These are phyloP conservation scores for Russula foetens DNA, from an alignment of 768 basidiomycete species.

Conservation along the genomic window DNA sequence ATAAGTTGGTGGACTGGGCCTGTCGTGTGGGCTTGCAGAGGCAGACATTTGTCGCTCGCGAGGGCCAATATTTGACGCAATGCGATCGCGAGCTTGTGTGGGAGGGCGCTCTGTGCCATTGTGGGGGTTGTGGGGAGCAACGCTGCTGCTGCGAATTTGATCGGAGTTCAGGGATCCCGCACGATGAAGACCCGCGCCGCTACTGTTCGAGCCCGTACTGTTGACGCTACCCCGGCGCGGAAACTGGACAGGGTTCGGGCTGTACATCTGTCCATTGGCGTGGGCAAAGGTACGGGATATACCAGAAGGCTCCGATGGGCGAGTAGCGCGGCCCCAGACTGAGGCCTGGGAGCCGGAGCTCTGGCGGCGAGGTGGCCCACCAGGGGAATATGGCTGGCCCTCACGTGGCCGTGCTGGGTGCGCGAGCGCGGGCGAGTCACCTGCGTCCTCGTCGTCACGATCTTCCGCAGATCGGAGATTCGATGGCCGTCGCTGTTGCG, in stretches of 20 bases:
- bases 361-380: conserved; percentile 7
- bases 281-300: conserved; percentile 14
- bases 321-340: background rate
- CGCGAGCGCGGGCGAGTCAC: background rate
- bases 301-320: conserved; percentile 9
- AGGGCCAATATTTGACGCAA: background rate
- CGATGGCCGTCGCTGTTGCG: conserved; percentile 9
- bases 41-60: conserved; percentile 17
- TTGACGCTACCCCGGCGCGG: conserved; percentile 26
- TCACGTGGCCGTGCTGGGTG: background rate
- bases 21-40: conserved; percentile 16
- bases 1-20: conserved; percentile 7
- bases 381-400: conserved; percentile 3
- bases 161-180: conserved; percentile 11
- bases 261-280: conserved; percentile 32
- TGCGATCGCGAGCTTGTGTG: conserved; percentile 19
- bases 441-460: background rate
- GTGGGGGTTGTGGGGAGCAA: conserved; percentile 2
- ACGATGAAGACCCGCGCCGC: conserved; percentile 19
- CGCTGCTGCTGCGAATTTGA: conserved; percentile 2
- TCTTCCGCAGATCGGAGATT: background rate
- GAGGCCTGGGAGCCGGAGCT: conserved; percentile 4
- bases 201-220: conserved; percentile 10
- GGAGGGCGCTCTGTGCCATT: background rate
- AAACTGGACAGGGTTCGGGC: conserved; percentile 29